These are phyloP conservation scores for Metroxylon sagu DNA, from an alignment of 176 grass and related monocot species.

Conservation along the genomic window DNA sequence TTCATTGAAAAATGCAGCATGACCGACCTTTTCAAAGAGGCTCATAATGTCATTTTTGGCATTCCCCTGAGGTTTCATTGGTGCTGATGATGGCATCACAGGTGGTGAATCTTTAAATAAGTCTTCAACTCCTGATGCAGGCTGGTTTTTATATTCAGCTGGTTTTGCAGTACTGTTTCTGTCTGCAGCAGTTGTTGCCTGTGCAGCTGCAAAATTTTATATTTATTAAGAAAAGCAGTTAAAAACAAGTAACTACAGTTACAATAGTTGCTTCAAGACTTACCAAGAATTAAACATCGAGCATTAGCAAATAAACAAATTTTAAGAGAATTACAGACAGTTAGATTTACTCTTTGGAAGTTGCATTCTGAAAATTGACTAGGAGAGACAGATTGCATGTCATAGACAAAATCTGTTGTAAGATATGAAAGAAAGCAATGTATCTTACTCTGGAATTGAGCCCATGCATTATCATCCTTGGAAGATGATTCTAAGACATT, in stretches of 20 bases:
- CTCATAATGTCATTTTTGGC: constrained; percentile 90
- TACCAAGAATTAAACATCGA: no score
- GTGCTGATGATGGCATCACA: constrained; percentile 45
- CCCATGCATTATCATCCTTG: constrained; percentile 74
- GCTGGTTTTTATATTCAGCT: constrained; percentile 49
- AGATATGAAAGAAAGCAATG: constrained; percentile 5
- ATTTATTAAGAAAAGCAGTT: not conserved
- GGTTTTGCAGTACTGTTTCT: constrained; percentile 57
- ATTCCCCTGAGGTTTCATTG: constrained; percentile 38
- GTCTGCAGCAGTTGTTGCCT: constrained; percentile 36
- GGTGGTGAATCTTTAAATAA: constrained; percentile 81
- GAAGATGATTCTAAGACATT: constrained; percentile 57
- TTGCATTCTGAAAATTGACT: no score
- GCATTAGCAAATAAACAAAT: no score
- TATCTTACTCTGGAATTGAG: constrained; percentile 78
- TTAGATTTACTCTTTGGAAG: no score
- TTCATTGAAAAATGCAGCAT: not conserved
- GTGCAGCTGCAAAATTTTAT: constrained; percentile 61
- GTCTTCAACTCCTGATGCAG: constrained; percentile 59
- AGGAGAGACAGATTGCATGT: no score
- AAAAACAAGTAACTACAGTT: no score
- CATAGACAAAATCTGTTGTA: no score
- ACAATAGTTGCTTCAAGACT: no score
- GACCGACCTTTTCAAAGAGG: constrained; percentile 91
- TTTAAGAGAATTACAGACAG: no score